Base-by-base conservation (phyloP, 306 rosid species). In the Mucuna pruriens region DNA sequence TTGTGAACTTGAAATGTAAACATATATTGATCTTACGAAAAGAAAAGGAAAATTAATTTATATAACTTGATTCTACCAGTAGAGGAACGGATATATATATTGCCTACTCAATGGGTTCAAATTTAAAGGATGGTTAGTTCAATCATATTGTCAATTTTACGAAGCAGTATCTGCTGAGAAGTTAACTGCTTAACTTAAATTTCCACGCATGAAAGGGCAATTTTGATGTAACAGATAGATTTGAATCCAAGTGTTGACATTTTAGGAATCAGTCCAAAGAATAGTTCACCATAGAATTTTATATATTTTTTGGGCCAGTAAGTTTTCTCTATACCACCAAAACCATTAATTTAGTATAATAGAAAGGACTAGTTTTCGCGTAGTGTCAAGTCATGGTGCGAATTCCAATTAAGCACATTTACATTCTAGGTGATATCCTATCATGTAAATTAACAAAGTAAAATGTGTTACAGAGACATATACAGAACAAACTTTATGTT, bases 181-280 rank as follows among this genome's bases (percentile, higher is more conserved):
- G 75, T 39, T 39, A 74, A 8, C 68, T 81, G 40, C 33, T 64
- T 52, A 75, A 75, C 71, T 52, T 34, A 9, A 33, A 65, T 15
- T 71, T 55, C 51, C 39, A 13, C 25, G 33, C 42, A 31, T 44
- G 71, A 68, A 58, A 58, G 62, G 55, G 45, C 63, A 79, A 79
- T 46, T 33, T 40, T 60, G 78, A 77, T 71, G 75, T 71, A 46
- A 68, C 72, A 51, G 68, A 15, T 31, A 11, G 65, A 62, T 15
- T 62, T 62, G 40, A 17, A 48, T 22, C 15, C 31, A 13, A 75
- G 54, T 71, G 66, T 9, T 61, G 86, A 84, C 82, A 84, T 40
- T 77, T 26, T 46, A 61, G 71, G 84, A 74, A 78, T 78, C 29
- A 38, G 54, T 62, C 74, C 90, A 87, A 87, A 78, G 3, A 78